Evolutionary conservation across 2,329 filamentous ascomycete species (phyloP).

Genomic region (Cytospora paraplurivora): DNA sequence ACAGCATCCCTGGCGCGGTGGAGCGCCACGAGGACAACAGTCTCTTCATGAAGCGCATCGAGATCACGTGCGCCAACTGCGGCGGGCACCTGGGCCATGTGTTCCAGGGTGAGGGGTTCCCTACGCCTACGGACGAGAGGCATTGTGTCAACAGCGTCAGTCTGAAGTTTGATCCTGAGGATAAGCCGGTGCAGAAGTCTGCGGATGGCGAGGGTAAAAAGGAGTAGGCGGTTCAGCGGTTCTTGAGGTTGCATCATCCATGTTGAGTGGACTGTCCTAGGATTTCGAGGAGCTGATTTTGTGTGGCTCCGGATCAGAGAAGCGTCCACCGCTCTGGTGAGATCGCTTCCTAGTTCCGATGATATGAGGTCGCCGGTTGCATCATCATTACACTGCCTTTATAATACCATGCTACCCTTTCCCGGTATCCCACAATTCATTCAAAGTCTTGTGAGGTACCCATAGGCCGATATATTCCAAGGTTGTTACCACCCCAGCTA

Average conservation of each 20-base stretch:
- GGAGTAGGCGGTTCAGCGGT: constrained; percentile 3
- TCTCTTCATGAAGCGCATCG: constrained; percentile 82
- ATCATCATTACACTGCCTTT: too few species aligned
- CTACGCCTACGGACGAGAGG: constrained; percentile 88
- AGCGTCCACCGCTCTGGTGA: too few species aligned
- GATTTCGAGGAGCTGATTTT: neutral
- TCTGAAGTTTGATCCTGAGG: constrained; percentile 74
- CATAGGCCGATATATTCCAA: too few species aligned
- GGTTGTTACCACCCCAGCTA: too few species aligned
- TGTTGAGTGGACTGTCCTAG: neutral
- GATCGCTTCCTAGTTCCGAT: too few species aligned
- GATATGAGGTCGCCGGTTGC: too few species aligned
- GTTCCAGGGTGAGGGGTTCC: constrained; percentile 84
- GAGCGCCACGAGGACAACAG: constrained; percentile 75
- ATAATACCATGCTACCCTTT: too few species aligned
- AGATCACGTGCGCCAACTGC: constrained; percentile 94
- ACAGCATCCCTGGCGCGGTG: constrained; percentile 89
- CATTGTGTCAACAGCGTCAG: constrained; percentile 97
- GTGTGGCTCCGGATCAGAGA: neutral
- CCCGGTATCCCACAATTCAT: too few species aligned
- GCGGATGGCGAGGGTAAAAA: constrained; percentile 43
- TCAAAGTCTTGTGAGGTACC: too few species aligned
- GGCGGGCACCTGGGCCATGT: constrained; percentile 91
- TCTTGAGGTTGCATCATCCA: neutral
- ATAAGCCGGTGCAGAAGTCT: constrained; percentile 51